Evolutionary conservation across 306 rosid species (phyloP).

Genomic region (Clitoria ternatea): DNA sequence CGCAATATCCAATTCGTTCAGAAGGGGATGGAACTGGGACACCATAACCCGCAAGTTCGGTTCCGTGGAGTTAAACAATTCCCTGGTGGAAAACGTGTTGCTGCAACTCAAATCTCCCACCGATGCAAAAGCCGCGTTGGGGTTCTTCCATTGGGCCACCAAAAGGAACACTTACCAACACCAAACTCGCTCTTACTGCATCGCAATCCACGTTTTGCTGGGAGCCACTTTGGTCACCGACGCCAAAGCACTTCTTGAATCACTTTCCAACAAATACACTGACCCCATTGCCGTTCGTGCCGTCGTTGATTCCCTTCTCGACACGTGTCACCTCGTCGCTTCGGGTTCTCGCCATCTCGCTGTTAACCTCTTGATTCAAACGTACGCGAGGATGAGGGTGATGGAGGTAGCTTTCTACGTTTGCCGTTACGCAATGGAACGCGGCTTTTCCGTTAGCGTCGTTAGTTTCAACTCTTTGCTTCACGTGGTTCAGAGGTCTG

Average conservation of each 20-base stretch:
- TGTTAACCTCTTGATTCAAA: slow-evolving; percentile 62
- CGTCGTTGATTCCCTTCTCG: slow-evolving; percentile 49
- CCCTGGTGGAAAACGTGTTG: slow-evolving; percentile 42
- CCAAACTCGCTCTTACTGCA: slow-evolving; percentile 45
- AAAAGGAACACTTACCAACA: slow-evolving; percentile 38
- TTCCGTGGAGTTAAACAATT: slow-evolving; percentile 31
- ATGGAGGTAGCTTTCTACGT: slow-evolving; percentile 43
- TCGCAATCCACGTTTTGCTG: slow-evolving; percentile 52
- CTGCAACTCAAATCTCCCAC: slow-evolving; percentile 46
- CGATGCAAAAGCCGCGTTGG: slow-evolving; percentile 65
- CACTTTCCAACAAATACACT: slow-evolving; percentile 30
- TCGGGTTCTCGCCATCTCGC: slow-evolving; percentile 38
- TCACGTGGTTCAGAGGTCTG: slow-evolving; percentile 53
- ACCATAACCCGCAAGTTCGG: slow-evolving; percentile 37
- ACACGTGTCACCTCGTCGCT: slow-evolving; percentile 26
- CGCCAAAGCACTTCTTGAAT: slow-evolving; percentile 61
- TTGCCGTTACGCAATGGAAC: slow-evolving; percentile 45
- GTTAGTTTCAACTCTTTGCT: slow-evolving; percentile 59
- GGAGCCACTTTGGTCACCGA: slow-evolving; percentile 47
- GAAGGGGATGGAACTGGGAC: slow-evolving; percentile 58
- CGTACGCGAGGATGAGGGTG: slow-evolving; percentile 56
- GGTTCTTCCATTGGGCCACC: slow-evolving; percentile 80
- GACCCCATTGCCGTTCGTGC: background rate
- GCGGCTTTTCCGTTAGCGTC: slow-evolving; percentile 46
- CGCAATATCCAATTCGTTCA: slow-evolving; percentile 44